Base-by-base conservation (phyloP, 176 grass and related monocot genomes). In the Juncus inflexus region DNA sequence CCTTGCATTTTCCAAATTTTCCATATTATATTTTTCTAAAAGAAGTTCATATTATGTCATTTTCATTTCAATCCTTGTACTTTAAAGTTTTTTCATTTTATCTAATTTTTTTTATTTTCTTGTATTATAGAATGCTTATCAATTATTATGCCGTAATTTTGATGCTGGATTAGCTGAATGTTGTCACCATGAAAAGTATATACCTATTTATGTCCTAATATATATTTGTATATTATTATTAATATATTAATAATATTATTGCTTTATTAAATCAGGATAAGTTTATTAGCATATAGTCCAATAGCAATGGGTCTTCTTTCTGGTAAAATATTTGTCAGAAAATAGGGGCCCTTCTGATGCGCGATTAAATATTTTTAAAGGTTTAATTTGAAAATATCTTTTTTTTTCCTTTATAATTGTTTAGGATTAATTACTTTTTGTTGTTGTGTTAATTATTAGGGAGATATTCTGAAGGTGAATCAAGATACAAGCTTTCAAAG, bases 261-360 rank as follows among this genome's bases (percentile, higher is more conserved):
- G 12, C 14, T 14, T 6, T 10, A 49, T 45, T 65, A 65, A 35
- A 43, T 50, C 76, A 91, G 92, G 76, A 79, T 89, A 57, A 83
- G 63, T 61, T 72, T 91, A 66, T 75, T 97, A 67, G 87, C 87
- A 60, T 97, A 97, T 52, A 97, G 92, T 40, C 92, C 92, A 55
- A 89, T 96, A 79, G 87, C 92, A 50, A 96, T 96, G 87, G 92
- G 87, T 55, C 80, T 96, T 83, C 87, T 91, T 74, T 91, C 87
- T 50, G 87, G 87, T n/a, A 53, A 96, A 96, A 72, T 96, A 96
- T 50, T 81, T 83, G 51, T 83, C 70, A 5, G 52, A 54, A 10
- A 50, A 60, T 55, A 65, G 67, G 2, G 74, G 74, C 2, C 82
- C 82, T 6, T 63, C 49, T 41, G 81, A 91, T 51, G 87, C 84